These are phyloP conservation scores for Sutorius australiensis DNA, from an alignment of 768 basidiomycete genomes.

Conservation along the genomic window DNA sequence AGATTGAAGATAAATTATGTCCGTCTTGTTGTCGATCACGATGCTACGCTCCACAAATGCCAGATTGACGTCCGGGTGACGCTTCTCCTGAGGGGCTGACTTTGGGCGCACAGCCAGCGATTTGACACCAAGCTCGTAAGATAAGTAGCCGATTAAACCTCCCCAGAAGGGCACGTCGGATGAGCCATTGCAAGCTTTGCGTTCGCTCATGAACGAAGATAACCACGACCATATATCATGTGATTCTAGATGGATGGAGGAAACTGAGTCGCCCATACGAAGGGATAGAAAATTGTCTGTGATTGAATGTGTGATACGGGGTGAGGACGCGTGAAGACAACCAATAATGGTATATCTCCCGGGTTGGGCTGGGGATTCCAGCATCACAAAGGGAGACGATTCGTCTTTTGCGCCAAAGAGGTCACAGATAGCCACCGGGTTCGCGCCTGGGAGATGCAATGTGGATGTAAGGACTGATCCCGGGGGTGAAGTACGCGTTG, in stretches of 20 bases:
- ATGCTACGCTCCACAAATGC: slow-evolving; percentile 78
- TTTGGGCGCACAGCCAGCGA: slow-evolving; percentile 46
- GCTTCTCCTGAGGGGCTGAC: slow-evolving; percentile 22
- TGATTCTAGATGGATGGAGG: slow-evolving; percentile 43
- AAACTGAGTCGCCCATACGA: slow-evolving; percentile 33
- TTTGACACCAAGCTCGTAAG: slow-evolving; percentile 73
- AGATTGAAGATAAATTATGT: slow-evolving; percentile 60
- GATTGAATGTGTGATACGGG: slow-evolving; percentile 55
- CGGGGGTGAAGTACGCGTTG: slow-evolving; percentile 13
- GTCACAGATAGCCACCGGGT: slow-evolving; percentile 53
- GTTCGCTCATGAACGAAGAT: slow-evolving; percentile 58
- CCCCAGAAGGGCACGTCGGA: slow-evolving; percentile 76
- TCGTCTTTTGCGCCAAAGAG: slow-evolving; percentile 57
- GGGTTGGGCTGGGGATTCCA: slow-evolving; percentile 75
- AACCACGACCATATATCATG: slow-evolving; percentile 74
- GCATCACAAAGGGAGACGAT: slow-evolving; percentile 57
- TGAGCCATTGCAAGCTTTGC: slow-evolving; percentile 44
- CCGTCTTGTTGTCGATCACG: slow-evolving; percentile 54
- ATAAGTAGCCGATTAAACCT: slow-evolving; percentile 71
- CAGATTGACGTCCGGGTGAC: slow-evolving; percentile 70
- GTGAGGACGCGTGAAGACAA: slow-evolving; percentile 49
- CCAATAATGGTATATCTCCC: slow-evolving; percentile 74
- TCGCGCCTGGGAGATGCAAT: slow-evolving; percentile 42
- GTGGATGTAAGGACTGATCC: slow-evolving; percentile 36
- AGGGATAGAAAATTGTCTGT: slow-evolving; percentile 49